Evolutionary conservation across 1,284 basidiomycete species (phyloP), one percentile per base, ranked within the genome.

Genomic region (Cutaneotrichosporon sp.): DNA sequence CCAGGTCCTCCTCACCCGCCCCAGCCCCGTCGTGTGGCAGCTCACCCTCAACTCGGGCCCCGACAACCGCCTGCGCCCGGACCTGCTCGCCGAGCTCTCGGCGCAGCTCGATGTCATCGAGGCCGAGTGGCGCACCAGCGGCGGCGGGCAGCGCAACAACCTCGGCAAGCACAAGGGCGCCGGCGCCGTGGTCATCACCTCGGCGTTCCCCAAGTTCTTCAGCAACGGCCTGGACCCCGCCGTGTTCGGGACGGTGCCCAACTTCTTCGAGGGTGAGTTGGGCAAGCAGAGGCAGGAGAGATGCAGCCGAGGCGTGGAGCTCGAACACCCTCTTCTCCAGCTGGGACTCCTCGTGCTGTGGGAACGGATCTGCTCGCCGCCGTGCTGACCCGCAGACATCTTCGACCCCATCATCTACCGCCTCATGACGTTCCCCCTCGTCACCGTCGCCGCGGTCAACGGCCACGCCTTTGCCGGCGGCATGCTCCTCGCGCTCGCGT

Each of bases 391-490:
- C 10, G 24, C 68, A 76, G 81, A 79, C 49, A 62, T 79, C 51
- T 80, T 72, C 63, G 76, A 77, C 64, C 78, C 77, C 2, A 69
- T 78, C 54, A 67, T 73, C 46, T 72, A 69, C 57, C 64, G 73
- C 38, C 66, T 81, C 16, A 66, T 82, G 54, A 79, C 80, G 7
- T 81, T 82, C 69, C 80, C 80, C 8, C 71, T 83, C 58, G 70
- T 81, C 47, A 91, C 88, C 5, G 85, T 97, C 64, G 91, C 91
- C 31, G 91, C 91, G 3, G 86, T 97, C 71, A 95, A 95, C 73
- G 94, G 94, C 0, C 94, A 97, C 73, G 76, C 88, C 60, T 97
- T 92, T 75, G 94, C 94, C 3, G 94, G 84, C 13, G 94, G 87
- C 18, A 87, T 92, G 74, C 87, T 92, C 70, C 81, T 95, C 24